These are phyloP conservation scores for Crepidotus sp. DNA, from an alignment of 1,284 basidiomycete genomes.

Conservation along the genomic window DNA sequence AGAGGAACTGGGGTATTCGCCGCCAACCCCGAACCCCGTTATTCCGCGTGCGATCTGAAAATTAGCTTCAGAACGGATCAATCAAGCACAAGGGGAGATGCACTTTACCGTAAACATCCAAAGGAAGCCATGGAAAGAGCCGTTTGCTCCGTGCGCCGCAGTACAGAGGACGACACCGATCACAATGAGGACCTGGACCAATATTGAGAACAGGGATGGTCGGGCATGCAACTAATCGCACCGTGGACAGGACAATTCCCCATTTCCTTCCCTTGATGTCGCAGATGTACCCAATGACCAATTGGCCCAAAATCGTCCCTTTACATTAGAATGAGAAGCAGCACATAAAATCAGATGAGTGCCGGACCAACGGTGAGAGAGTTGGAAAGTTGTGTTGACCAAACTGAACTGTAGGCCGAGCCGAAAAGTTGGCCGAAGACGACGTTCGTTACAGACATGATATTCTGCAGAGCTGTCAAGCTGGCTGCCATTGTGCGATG, in stretches of 20 bases:
- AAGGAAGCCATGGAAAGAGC: constrained; percentile 53
- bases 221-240: neutral
- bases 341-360: neutral
- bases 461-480: constrained; percentile 8
- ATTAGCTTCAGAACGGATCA: neutral
- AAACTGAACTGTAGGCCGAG: constrained; percentile 8
- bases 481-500: neutral
- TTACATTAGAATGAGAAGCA: neutral
- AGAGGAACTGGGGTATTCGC: constrained; percentile 70
- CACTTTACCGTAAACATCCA: constrained; percentile 63
- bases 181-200: constrained; percentile 43
- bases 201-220: neutral
- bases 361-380: constrained; percentile 55
- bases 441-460: constrained; percentile 17
- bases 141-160: constrained; percentile 57
- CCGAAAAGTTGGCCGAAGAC: constrained; percentile 15
- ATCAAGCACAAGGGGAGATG: neutral
- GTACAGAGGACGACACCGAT: constrained; percentile 66
- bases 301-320: constrained; percentile 53
- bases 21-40: constrained; percentile 51
- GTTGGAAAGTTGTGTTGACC: constrained; percentile 65
- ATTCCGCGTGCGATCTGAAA: constrained; percentile 14
- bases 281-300: constrained; percentile 59
- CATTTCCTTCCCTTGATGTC: constrained; percentile 67
- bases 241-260: constrained; percentile 62